A percentile compares a stretch with the other conserved stretches of the same genome.
phyloP scores from a whole-genome alignment of 1,284 basidiomycete species.

The Fomitopsis palustris region DNA sequence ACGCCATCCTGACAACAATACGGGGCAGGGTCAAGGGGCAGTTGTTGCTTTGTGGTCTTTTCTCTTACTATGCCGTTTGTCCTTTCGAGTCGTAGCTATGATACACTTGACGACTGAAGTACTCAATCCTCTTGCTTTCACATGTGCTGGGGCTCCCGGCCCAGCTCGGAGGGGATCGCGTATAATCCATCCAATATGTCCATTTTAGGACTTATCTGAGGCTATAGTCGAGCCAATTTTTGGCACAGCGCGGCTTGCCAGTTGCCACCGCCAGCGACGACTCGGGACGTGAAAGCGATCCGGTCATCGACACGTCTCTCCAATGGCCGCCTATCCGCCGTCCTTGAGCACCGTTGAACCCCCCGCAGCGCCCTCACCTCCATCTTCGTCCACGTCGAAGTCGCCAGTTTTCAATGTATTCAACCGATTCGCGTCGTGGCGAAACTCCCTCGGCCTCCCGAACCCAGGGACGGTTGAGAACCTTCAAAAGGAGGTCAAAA shows the following conservation, averaged over 20 bases:
- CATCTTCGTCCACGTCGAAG: conserved; percentile 15
- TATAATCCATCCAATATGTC: neutral
- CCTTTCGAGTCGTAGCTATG: too few species aligned
- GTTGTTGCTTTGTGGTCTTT: too few species aligned
- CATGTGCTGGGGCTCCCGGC: too few species aligned
- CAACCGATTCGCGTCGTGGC: conserved; percentile 76
- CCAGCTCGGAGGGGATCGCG: too few species aligned
- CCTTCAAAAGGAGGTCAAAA: conserved; percentile 86
- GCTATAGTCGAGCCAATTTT: neutral
- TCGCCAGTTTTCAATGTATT: conserved; percentile 62
- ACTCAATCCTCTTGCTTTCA: too few species aligned
- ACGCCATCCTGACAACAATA: too few species aligned
- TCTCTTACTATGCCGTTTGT: too few species aligned
- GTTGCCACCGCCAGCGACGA: conserved; percentile 3
- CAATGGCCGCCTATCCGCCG: conserved; percentile 20
- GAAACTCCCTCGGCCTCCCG: conserved; percentile 73
- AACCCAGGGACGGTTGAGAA: conserved; percentile 91
- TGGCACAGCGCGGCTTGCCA: neutral
- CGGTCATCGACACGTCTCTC: conserved; percentile 16
- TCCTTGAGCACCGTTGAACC: conserved; percentile 16
- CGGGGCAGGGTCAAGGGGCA: too few species aligned
- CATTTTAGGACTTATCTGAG: neutral
- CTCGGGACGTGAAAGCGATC: neutral
- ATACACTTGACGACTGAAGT: too few species aligned
- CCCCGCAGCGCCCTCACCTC: conserved; percentile 9